Evolutionary conservation across 2,329 filamentous ascomycete genomes (phyloP).

Genomic region (Chrysoporthe cubensis): DNA sequence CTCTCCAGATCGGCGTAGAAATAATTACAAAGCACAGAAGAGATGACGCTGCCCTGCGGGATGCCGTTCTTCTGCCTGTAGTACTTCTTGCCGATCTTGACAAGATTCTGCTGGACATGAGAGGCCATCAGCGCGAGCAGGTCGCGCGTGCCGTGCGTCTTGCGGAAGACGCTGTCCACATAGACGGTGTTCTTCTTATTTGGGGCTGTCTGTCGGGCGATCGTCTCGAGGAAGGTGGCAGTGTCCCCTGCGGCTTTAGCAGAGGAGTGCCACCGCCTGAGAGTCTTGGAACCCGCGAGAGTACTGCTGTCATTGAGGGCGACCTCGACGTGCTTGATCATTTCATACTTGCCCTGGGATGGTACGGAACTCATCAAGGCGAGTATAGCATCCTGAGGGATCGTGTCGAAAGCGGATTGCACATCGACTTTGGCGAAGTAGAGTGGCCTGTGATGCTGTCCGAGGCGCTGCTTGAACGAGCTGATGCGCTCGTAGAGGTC

Average conservation of each 20-base stretch:
- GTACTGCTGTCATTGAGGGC: slow-evolving; percentile 47
- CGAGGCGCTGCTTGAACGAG: slow-evolving; percentile 63
- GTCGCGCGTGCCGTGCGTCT: slow-evolving; percentile 56
- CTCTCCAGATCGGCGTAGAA: slow-evolving; percentile 90
- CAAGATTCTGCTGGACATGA: slow-evolving; percentile 83
- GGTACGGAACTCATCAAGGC: slow-evolving; percentile 64
- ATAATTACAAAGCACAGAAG: slow-evolving; percentile 87
- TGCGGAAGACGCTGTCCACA: slow-evolving; percentile 68
- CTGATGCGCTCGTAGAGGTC: slow-evolving; percentile 79
- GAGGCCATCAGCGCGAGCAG: slow-evolving; percentile 73
- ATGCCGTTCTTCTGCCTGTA: slow-evolving; percentile 90
- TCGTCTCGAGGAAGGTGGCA: slow-evolving; percentile 48
- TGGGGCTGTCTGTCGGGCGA: slow-evolving; percentile 45
- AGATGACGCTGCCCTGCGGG: slow-evolving; percentile 89
- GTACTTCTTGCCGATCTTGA: slow-evolving; percentile 86
- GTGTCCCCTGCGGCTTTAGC: slow-evolving; percentile 50
- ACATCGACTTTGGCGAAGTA: slow-evolving; percentile 96
- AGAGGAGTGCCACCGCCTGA: slow-evolving; percentile 56
- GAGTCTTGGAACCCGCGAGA: slow-evolving; percentile 41
- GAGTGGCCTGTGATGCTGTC: slow-evolving; percentile 48
- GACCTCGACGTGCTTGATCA: slow-evolving; percentile 77
- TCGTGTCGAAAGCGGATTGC: slow-evolving; percentile 90
- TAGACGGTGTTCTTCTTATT: slow-evolving; percentile 73
- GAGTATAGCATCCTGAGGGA: slow-evolving; percentile 79
- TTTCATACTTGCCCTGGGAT: slow-evolving; percentile 65